phyloP scores from a whole-genome alignment of 768 basidiomycete species.

The Naganishia vishniacii region DNA sequence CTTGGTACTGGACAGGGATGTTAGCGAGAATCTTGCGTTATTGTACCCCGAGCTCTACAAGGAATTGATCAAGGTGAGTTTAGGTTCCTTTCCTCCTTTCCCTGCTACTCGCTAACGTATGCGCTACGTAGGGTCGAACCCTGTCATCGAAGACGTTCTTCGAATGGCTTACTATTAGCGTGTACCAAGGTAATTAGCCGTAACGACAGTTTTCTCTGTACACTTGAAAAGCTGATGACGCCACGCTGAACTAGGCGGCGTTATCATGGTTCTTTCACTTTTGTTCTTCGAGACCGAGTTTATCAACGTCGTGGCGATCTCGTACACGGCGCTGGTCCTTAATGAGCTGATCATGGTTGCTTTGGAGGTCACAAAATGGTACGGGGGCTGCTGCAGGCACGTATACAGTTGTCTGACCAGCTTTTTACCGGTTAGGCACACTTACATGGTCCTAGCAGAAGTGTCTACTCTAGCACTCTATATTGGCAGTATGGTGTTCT shows the following conservation, averaged over 20 bases:
- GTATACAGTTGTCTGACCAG: neutral
- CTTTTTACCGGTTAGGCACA: constrained; percentile 59
- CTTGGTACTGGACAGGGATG: constrained; percentile 87
- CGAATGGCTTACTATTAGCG: constrained; percentile 91
- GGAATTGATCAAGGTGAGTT: constrained; percentile 81
- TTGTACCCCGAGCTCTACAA: constrained; percentile 97
- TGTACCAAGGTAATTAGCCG: constrained; percentile 79
- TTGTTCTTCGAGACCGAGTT: constrained; percentile 96
- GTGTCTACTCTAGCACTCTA: constrained; percentile 83
- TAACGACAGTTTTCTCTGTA: neutral
- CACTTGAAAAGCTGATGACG: neutral
- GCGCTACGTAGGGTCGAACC: constrained; percentile 66
- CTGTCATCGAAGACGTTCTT: constrained; percentile 98
- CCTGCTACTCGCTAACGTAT: neutral
- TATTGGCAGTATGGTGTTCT: constrained; percentile 79
- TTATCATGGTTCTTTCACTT: constrained; percentile 97
- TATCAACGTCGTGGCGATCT: constrained; percentile 95
- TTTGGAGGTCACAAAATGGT: constrained; percentile 96
- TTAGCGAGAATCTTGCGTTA: constrained; percentile 89
- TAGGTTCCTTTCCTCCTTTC: neutral
- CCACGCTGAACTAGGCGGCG: constrained; percentile 65
- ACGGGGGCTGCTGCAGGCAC: constrained; percentile 29
- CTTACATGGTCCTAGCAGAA: constrained; percentile 90
- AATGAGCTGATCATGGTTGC: constrained; percentile 99
- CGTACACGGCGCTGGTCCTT: constrained; percentile 88